These are phyloP conservation scores for Cryptococcus sp. DNA, from an alignment of 1,284 basidiomycete genomes.

Conservation along the genomic window DNA sequence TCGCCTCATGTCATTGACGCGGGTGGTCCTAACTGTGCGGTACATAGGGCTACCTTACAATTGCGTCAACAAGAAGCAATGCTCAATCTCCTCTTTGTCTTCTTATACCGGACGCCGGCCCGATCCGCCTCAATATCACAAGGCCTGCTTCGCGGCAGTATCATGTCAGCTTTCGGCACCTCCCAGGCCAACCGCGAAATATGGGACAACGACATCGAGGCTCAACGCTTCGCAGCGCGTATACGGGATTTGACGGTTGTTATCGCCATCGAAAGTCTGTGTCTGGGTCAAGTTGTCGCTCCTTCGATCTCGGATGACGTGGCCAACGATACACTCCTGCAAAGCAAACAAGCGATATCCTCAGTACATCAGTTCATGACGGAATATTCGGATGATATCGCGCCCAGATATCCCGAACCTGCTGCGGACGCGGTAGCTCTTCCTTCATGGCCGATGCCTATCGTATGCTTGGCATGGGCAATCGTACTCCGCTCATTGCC, in stretches of 20 bases:
- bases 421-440: conserved; percentile 10
- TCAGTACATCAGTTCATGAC: conserved; percentile 39
- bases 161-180: conserved; percentile 44
- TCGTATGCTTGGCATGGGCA: conserved; percentile 49
- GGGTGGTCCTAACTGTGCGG: background rate
- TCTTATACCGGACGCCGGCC: conserved; percentile 37
- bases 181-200: conserved; percentile 42
- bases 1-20: background rate
- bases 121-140: conserved; percentile 40
- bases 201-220: conserved; percentile 39
- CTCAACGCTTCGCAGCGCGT: conserved; percentile 24
- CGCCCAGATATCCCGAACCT: conserved; percentile 15
- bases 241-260: conserved; percentile 43
- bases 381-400: conserved; percentile 34
- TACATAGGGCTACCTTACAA: conserved; percentile 41
- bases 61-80: conserved; percentile 40
- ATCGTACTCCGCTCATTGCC: conserved; percentile 39
- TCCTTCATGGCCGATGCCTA: conserved; percentile 37
- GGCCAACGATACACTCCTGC: conserved; percentile 28
- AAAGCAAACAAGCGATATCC: conserved; percentile 31
- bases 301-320: conserved; percentile 20
- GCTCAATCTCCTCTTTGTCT: conserved; percentile 43
- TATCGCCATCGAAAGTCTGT: conserved; percentile 41
- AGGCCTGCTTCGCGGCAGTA: conserved; percentile 37
- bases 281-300: conserved; percentile 36